phyloP scores from a whole-genome alignment of 139 green algal genomes.

The Eudorina sp. region DNA sequence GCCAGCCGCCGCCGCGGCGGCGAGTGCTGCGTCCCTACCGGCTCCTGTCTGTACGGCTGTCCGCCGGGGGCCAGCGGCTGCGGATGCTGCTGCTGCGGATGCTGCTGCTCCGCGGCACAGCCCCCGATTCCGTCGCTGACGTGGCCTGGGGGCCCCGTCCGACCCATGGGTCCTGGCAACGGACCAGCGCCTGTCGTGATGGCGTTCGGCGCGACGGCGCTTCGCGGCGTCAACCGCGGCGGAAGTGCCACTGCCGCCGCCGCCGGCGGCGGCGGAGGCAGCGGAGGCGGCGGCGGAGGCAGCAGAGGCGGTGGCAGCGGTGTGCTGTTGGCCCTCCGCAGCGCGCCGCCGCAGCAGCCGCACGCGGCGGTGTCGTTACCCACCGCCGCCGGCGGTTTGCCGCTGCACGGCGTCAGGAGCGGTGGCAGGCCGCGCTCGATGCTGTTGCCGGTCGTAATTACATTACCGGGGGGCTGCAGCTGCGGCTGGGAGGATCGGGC shows the following conservation, averaged over 20 bases:
- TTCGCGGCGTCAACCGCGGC: background rate
- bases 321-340: too few species aligned
- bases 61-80: too few species aligned
- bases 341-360: background rate
- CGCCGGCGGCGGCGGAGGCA: background rate
- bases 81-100: background rate
- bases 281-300: background rate
- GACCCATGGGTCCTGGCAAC: background rate
- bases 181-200: background rate
- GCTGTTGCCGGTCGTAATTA: slow-evolving; percentile 44
- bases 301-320: background rate
- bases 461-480: background rate
- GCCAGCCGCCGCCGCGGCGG: background rate
- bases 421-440: slow-evolving; percentile 27
- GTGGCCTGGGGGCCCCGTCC: background rate
- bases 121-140: background rate
- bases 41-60: background rate
- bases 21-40: background rate
- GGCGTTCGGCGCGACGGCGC: background rate
- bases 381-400: background rate
- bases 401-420: background rate
- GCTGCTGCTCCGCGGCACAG: background rate
- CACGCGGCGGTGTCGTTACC: too few species aligned
- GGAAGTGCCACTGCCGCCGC: background rate
- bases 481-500: background rate